Evolutionary conservation across 129 eudicot species (phyloP).

Genomic region (Rutidosis leptorrhynchoides): DNA sequence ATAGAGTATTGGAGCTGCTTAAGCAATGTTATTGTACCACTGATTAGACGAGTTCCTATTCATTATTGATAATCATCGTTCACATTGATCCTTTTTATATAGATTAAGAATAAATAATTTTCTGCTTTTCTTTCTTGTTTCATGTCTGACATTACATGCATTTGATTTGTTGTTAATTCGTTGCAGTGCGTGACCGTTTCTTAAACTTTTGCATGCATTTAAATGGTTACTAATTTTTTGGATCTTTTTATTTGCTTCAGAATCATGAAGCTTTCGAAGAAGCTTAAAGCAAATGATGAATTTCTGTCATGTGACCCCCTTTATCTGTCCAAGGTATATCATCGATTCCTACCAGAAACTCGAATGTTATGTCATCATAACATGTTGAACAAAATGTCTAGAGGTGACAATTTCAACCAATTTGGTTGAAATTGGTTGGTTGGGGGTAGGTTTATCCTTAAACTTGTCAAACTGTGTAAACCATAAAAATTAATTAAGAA

Average conservation of each 20-base stretch:
- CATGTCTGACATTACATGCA: neutral
- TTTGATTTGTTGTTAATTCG: too few species aligned
- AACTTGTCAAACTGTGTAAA: neutral
- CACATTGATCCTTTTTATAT: neutral
- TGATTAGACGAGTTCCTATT: neutral
- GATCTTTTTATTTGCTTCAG: conserved; percentile 36
- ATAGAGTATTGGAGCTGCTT: neutral
- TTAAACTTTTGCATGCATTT: neutral
- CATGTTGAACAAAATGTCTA: neutral
- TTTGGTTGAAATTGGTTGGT: neutral
- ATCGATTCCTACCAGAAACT: neutral
- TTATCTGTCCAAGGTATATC: conserved; percentile 68
- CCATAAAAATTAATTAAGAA: neutral
- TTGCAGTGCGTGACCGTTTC: too few species aligned
- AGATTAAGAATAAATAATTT: neutral
- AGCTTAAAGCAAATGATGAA: conserved; percentile 77
- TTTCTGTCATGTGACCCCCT: conserved; percentile 70
- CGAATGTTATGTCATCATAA: neutral
- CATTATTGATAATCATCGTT: neutral
- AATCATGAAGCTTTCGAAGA: conserved; percentile 80
- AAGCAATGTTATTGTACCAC: neutral
- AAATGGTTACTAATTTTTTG: conserved; percentile 3
- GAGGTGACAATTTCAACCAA: neutral
- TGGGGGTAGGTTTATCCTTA: neutral
- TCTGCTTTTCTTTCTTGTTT: neutral